Percentiles rank a stretch among this genome's conserved stretches.
phyloP scores from a whole-genome alignment of 805 yeast species.

The Maudiozyma bulderi region DNA sequence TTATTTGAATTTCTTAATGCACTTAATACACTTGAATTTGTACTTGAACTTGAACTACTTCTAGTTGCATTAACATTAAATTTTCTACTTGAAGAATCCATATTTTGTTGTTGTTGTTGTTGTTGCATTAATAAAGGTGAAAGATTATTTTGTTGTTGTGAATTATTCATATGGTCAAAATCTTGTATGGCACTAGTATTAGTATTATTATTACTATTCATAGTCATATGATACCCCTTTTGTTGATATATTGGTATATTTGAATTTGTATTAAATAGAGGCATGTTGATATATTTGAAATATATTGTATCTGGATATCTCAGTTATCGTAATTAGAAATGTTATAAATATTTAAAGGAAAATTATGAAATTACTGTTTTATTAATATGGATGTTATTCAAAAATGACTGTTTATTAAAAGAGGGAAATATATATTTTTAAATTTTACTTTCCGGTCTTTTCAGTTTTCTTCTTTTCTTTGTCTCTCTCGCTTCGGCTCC shows the following conservation, averaged over 20 bases:
- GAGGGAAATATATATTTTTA: too few relatives aligned
- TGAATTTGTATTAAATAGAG: neutral
- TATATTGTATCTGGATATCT: neutral
- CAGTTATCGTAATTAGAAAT: too few relatives aligned
- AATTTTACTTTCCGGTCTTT: too few relatives aligned
- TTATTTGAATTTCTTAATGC: neutral
- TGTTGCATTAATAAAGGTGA: neutral
- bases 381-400: too few relatives aligned
- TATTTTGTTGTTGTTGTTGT: neutral
- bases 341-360: too few relatives aligned
- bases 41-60: slow-evolving; percentile 9
- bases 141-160: slow-evolving; percentile 1
- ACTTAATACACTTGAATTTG: neutral
- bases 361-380: too few relatives aligned
- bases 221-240: neutral
- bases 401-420: too few relatives aligned
- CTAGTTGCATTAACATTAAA: slow-evolving; percentile 9
- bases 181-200: neutral
- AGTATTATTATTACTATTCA: neutral
- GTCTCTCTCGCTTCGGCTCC: too few relatives aligned
- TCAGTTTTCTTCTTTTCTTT: too few relatives aligned
- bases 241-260: neutral
- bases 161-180: neutral
- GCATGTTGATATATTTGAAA: neutral
- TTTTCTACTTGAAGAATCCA: neutral